Base-by-base conservation (phyloP, 2,329 filamentous ascomycete genomes). In the Aspergillus candidus region DNA sequence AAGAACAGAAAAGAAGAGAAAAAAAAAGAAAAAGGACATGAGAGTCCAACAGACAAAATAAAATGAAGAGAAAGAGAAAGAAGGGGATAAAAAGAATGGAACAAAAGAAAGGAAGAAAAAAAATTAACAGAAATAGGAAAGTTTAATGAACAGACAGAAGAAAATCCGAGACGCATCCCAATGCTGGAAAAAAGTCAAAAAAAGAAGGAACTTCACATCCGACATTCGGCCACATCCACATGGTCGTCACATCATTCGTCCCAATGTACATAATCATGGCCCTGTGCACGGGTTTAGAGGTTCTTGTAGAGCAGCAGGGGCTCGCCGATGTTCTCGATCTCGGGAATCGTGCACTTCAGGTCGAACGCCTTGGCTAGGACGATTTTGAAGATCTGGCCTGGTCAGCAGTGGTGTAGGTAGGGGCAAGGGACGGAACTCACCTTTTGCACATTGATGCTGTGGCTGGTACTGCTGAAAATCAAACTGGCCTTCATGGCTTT, bases 381-480 rank as follows among this genome's bases (percentile, higher is more conserved):
- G 58, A 98, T 98, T 71, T 98, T 98, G 80, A 98, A 98, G 63
- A 98, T 98, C 91, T 97, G 59, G 6, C 14, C 8, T 12, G 12
- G 46, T 72, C 46, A 72, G 63, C 35, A 37, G 18, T 35, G 17
- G 10, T 32, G 29, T 6, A 4, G 15, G 32, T 1, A 4, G 17
- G 18, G 31, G 38, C 40, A 53, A 32, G 43, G 7, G 14, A 17
- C 34, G 4, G 32, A 40, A 38, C 68, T 38, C 64, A 94, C 91
- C 85, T 97, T 98, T 72, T 98, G 93, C 51, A 98, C 93, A 60
- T 98, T 98, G 76, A 98, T 98, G 69, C 90, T 96, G 72, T 98
- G 93, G 66, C 90, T 96, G 43, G 93, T 98, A 70, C 91, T 97
- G 71, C 89, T 95, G 70, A 98, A 98, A 61, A 98, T 97, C 60